Conservation (phyloP, 192 early-diverging fungal genomes). For the Endogone sp. region DNA sequence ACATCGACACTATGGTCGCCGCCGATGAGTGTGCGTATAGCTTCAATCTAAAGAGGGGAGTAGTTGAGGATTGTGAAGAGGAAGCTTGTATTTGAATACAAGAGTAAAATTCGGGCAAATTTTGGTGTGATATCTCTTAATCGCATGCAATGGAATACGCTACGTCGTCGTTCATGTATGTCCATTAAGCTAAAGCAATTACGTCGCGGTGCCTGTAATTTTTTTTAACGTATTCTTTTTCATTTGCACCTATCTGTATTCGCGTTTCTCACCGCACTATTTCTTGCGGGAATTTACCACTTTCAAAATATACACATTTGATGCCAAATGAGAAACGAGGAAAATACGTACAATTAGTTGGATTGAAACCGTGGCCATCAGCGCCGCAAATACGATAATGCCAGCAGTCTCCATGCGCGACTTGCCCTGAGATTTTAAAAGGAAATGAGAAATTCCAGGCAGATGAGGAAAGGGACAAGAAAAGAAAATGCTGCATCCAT, state of each 20-base stretch:
- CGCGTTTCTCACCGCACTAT: no score
- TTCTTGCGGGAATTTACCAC: no score
- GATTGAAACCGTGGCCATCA: constrained; percentile 73
- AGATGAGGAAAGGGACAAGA: no score
- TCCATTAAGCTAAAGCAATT: no score
- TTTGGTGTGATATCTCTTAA: background rate
- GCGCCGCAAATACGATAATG: constrained; percentile 71
- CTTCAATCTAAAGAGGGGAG: constrained; percentile 47
- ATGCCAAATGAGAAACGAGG: no score
- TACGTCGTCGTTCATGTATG: no score
- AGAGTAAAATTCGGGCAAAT: background rate
- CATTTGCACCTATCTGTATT: no score
- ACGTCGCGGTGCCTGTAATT: no score
- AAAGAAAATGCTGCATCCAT: no score
- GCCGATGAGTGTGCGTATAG: constrained; percentile 49
- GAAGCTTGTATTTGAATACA: background rate
- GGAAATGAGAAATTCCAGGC: background rate
- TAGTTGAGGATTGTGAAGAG: background rate
- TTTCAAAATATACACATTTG: no score
- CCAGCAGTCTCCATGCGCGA: constrained; percentile 74
- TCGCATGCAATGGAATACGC: background rate
- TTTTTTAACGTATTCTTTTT: no score
- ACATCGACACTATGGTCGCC: constrained; percentile 43
- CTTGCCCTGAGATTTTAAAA: constrained; percentile 46
- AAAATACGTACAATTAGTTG: constrained; percentile 52